A percentile compares a stretch with the other conserved stretches of the same genome.
Evolutionary conservation across 2,329 filamentous ascomycete genomes (phyloP).

Genomic region (Colletotrichum sp.): DNA sequence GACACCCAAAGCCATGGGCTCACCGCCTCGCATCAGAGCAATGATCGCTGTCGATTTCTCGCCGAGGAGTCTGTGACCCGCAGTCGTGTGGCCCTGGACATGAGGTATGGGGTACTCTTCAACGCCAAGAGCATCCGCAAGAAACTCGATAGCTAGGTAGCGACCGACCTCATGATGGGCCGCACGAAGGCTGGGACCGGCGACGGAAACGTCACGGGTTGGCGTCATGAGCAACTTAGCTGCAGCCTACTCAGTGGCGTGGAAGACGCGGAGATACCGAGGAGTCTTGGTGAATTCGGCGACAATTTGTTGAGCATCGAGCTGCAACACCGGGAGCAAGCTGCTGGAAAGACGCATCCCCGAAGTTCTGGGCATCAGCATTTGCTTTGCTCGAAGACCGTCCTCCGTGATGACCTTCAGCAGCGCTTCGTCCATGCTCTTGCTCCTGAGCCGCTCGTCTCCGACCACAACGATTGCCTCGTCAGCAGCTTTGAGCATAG

Average conservation of each 20-base stretch:
- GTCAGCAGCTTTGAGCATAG: neutral
- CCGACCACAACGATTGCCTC: neutral
- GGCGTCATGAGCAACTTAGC: slow-evolving; percentile 57
- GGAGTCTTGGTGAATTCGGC: slow-evolving; percentile 11
- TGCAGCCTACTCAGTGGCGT: slow-evolving; percentile 48
- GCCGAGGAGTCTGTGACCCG: slow-evolving; percentile 55
- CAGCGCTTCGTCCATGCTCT: neutral
- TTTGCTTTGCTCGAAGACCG: slow-evolving; percentile 48
- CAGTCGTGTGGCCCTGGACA: slow-evolving; percentile 50
- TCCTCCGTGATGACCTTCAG: slow-evolving; percentile 35
- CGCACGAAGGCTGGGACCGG: slow-evolving; percentile 50
- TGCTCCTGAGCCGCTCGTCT: neutral
- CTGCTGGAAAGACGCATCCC: slow-evolving; percentile 44
- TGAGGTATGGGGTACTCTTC: slow-evolving; percentile 54
- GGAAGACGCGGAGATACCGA: slow-evolving; percentile 28
- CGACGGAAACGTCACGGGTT: slow-evolving; percentile 55
- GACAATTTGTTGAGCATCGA: slow-evolving; percentile 32
- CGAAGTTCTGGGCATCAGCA: slow-evolving; percentile 44
- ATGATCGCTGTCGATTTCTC: slow-evolving; percentile 50
- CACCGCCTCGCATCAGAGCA: slow-evolving; percentile 67
- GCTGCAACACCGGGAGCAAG: slow-evolving; percentile 44
- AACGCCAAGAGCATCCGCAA: slow-evolving; percentile 52
- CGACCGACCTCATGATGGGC: slow-evolving; percentile 54
- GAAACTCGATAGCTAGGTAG: slow-evolving; percentile 56
- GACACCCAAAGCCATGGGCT: slow-evolving; percentile 65